A percentile compares a stretch with the other conserved stretches of the same genome.
phyloP scores from a whole-genome alignment of 1,284 basidiomycete genomes.

The Ustilago bromivora region DNA sequence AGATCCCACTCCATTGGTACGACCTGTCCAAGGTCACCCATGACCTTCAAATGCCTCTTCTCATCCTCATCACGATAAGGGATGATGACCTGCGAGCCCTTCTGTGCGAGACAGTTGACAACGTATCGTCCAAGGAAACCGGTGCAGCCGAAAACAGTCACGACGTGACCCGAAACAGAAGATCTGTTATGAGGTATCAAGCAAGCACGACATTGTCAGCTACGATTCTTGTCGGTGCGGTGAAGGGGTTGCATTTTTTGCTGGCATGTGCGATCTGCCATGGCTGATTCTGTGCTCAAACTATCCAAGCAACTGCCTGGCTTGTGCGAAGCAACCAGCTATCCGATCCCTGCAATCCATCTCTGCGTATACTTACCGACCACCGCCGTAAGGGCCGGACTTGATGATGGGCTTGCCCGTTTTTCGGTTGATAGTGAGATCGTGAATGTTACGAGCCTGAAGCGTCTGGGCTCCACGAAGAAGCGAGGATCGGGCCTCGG shows the following conservation, averaged over 20 bases:
- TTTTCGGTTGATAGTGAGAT: constrained; percentile 67
- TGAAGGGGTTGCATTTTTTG: background rate
- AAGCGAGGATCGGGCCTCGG: constrained; percentile 43
- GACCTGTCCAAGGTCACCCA: constrained; percentile 97
- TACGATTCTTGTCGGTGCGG: background rate
- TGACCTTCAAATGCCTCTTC: constrained; percentile 88
- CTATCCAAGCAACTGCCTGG: background rate
- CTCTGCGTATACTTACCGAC: constrained; percentile 57
- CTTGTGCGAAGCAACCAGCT: constrained; percentile 6
- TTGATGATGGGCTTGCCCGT: constrained; percentile 66
- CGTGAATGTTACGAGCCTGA: constrained; percentile 59
- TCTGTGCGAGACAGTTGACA: constrained; percentile 78
- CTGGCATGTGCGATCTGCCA: background rate
- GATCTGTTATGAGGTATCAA: constrained; percentile 36
- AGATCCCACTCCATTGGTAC: constrained; percentile 97
- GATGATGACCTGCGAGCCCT: constrained; percentile 92
- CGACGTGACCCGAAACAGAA: constrained; percentile 76
- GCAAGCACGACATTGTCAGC: background rate
- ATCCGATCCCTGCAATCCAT: background rate
- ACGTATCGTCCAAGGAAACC: constrained; percentile 95
- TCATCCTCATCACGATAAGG: constrained; percentile 97
- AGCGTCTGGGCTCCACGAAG: constrained; percentile 42
- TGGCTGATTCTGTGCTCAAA: background rate
- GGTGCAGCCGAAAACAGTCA: constrained; percentile 96
- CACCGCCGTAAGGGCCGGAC: constrained; percentile 66